A percentile compares a stretch with the other conserved stretches of the same genome.
phyloP scores from a whole-genome alignment of 306 rosid species.

The Casuarina glauca region DNA sequence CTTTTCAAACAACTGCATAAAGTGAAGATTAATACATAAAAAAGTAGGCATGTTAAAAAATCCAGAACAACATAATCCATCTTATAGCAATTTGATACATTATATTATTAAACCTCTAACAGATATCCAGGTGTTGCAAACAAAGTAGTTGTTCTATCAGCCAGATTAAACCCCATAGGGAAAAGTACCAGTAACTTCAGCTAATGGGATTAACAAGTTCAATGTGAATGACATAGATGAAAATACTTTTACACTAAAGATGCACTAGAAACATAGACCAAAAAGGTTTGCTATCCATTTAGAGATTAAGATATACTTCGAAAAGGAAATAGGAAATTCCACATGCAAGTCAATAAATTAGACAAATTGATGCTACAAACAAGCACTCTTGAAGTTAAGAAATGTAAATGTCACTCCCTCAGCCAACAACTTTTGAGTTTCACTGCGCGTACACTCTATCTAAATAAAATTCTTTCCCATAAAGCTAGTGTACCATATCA shows the following conservation, averaged over 20 bases:
- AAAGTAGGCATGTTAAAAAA: conserved; percentile 2
- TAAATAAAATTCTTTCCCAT: neutral
- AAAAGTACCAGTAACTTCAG: neutral
- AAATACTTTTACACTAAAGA: neutral
- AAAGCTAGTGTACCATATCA: conserved; percentile 64
- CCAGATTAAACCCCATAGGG: neutral
- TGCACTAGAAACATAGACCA: neutral
- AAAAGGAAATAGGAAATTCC: neutral
- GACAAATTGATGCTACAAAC: neutral
- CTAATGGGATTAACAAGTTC: neutral
- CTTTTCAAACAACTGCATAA: conserved; percentile 5
- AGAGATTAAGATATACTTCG: neutral
- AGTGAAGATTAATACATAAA: conserved; percentile 10
- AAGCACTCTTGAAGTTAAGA: neutral
- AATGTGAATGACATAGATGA: neutral
- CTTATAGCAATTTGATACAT: neutral
- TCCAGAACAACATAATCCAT: neutral
- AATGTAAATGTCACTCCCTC: neutral
- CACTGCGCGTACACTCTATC: neutral
- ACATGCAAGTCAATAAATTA: neutral
- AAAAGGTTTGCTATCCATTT: neutral
- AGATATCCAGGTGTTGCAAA: neutral
- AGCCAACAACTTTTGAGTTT: neutral
- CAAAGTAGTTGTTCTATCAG: neutral
- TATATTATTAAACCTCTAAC: neutral